Conservation (phyloP, 495 filamentous ascomycete genomes). For the Aspergillus sclerotioniger region DNA sequence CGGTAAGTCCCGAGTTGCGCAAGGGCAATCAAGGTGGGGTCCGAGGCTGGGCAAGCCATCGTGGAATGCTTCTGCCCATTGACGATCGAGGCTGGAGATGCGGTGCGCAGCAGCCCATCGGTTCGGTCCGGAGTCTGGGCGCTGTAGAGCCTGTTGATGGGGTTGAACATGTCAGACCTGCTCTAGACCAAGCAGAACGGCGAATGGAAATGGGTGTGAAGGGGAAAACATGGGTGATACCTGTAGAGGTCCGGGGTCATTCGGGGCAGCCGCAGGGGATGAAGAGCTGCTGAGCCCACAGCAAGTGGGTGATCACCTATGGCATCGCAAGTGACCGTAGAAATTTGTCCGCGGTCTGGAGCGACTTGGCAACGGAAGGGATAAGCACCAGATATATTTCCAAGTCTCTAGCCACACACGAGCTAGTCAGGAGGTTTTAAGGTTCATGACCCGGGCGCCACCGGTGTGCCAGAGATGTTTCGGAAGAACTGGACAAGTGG, state of each 20-base stretch:
- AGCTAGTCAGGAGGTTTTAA: background rate
- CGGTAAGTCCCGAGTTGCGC: conserved; percentile 59
- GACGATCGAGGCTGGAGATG: background rate
- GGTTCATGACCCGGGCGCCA: conserved; percentile 2
- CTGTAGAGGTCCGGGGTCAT: conserved; percentile 16
- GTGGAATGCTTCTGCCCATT: background rate
- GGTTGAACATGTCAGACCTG: background rate
- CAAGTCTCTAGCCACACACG: background rate
- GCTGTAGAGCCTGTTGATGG: background rate
- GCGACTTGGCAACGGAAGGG: background rate
- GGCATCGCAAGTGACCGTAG: conserved; percentile 8
- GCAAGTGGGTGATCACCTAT: background rate
- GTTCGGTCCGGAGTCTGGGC: background rate
- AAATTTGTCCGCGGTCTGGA: background rate
- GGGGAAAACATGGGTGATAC: background rate
- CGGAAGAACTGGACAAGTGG: background rate
- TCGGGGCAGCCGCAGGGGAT: conserved; percentile 6
- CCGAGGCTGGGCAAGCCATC: conserved; percentile 29
- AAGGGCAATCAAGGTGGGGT: conserved; percentile 58
- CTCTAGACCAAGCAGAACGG: background rate
- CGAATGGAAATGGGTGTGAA: background rate
- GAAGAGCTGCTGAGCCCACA: conserved; percentile 13
- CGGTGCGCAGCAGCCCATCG: conserved; percentile 1
- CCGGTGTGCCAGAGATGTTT: background rate
- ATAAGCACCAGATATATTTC: background rate